Evolutionary conservation across 1,284 basidiomycete genomes (phyloP), one percentile per base, ranked within the genome.

Genomic region (Naganishia albida): DNA sequence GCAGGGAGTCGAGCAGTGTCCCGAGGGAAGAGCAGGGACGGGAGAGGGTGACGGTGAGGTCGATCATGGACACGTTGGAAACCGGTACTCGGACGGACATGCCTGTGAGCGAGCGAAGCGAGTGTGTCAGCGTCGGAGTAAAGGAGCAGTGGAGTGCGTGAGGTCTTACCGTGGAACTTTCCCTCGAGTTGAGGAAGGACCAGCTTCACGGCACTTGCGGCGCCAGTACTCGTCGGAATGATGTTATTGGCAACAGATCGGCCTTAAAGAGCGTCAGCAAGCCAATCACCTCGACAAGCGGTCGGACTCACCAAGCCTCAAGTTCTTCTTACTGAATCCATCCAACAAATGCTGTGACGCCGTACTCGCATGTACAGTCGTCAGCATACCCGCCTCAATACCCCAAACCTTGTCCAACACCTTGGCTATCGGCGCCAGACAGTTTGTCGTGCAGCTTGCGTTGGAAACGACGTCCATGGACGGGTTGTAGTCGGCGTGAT

Each of bases 371-470:
- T 81, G 80, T 25, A 78, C 73, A n/a, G 80, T 80, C 10, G 80
- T 80, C 76, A 81, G 77, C 78, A 80, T 80, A 8, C 78, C 79
- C 15, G 69, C 72, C 66, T 78, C 75, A 67, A 81, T 77, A 12
- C 80, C 80, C 48, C 79, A 81, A 0, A 74, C 65, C 10, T 71
- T 49, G 57, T 80, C 69, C 18, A 81, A 70, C 1, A 80, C 76
- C 18, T 74, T 70, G 8, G 80, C 80, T 42, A 81, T 69, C 0
- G 80, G 79, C 0, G 80, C 79, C 10, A 81, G 71, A 68, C 80
- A 81, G 70, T 81, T 80, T 53, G 80, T 81, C 0, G 80, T 81
- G 69, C 80, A 81, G 40, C 72, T 74, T 0, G 80, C 80, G 70
- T 81, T 81, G 6, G 73, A 75, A 38, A 81, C 64, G 57, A 81